Conservation (phyloP, 768 basidiomycete genomes). For the Mycena rebaudengoi region DNA sequence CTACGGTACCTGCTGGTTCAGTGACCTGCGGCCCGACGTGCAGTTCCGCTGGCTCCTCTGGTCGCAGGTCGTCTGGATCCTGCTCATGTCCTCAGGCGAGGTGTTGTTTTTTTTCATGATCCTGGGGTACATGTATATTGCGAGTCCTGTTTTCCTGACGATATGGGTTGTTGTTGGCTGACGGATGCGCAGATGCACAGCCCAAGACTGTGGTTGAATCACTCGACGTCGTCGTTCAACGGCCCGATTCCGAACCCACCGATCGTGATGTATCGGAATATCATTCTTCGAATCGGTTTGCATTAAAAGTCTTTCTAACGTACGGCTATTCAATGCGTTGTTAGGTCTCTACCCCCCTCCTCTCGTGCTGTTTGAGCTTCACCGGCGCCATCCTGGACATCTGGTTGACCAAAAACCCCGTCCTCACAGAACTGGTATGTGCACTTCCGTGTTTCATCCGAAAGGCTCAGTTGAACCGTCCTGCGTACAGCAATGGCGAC, state of each 20-base stretch:
- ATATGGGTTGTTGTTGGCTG: background rate
- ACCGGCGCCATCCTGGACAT: slow-evolving; percentile 2
- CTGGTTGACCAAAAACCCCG: background rate
- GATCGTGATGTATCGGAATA: background rate
- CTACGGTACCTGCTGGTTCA: slow-evolving; percentile 8
- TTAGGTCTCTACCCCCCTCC: slow-evolving; percentile 9
- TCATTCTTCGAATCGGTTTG: background rate
- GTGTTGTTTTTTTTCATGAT: background rate
- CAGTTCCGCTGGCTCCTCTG: slow-evolving; percentile 7
- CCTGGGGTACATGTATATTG: slow-evolving; percentile 4
- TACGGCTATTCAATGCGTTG: background rate
- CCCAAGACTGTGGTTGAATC: background rate
- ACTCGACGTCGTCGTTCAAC: background rate
- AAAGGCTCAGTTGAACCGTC: background rate
- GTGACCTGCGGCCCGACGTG: slow-evolving; percentile 1
- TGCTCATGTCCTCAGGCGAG: slow-evolving; percentile 6
- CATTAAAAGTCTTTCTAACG: background rate
- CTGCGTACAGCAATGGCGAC: background rate
- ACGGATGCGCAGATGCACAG: background rate
- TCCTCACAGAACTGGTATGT: slow-evolving; percentile 6
- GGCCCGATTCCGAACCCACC: background rate
- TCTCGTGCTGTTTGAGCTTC: slow-evolving; percentile 7
- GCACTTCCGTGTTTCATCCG: background rate
- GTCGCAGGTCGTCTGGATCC: slow-evolving; percentile 3
- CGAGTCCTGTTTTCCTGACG: background rate